Evolutionary conservation across 495 filamentous ascomycete genomes (phyloP), one percentile per base, ranked within the genome.

Genomic region (Elasticomyces elasticus): DNA sequence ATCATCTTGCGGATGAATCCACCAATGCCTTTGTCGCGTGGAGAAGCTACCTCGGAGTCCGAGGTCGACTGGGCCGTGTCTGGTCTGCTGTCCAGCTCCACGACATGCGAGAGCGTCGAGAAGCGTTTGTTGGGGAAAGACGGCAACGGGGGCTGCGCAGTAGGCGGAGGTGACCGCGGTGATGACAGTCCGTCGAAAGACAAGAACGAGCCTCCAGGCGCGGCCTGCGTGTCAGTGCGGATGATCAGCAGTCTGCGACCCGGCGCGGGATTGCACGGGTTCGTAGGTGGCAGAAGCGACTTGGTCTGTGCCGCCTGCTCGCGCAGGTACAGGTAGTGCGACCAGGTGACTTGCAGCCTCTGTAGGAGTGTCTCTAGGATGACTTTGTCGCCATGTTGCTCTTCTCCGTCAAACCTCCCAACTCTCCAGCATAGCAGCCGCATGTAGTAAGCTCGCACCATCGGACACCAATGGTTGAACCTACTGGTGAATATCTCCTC

Each of bases 401-500:
- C 74, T 44, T 78, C 79, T 5, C 81, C 86, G 55, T 83, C 80
- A 63, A 85, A 87, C 52, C 92, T 76, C 52, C 83, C 92, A 12
- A 97, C 64, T 35, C 94, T 82, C 92, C 92, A 98, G 69, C 90
- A 95, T 15, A 95, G 67, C 31, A 98, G 67, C 33, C 92, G 87
- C 81, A 95, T 92, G 64, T 83, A 97, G 68, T 97, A 98, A 17
- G 89, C 86, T 55, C 92, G 79, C 25, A 95, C 89, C 92, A 98
- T 96, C 1, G 92, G 92, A 69, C 91, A 96, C 92, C 92, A 98
- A 65, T 96, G 89, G 64, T 83, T 89, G 71, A 98, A 98, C 59
- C 89, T 81, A 52, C 79, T 81, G 45, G 87, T 81, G 67, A 96
- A 97, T 15, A 83, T 73, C 35, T 84, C 76, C 56, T 85, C 82